Percentiles rank a stretch among this genome's conserved stretches.
These are phyloP conservation scores for Cynara cardunculus DNA, from an alignment of 129 eudicot genomes.

Conservation along the genomic window DNA sequence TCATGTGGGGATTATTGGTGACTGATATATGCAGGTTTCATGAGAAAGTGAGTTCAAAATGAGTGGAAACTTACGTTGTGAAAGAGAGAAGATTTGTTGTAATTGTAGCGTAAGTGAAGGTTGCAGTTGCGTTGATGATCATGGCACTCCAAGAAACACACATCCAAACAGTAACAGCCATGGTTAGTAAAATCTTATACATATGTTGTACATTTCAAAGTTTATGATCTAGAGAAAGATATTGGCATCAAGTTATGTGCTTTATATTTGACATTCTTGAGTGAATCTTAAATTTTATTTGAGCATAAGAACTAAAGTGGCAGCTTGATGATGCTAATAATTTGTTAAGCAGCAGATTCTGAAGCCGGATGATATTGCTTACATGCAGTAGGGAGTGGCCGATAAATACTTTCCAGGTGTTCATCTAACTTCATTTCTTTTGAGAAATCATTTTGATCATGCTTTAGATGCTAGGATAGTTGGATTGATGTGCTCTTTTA, in stretches of 20 bases:
- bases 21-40: not conserved
- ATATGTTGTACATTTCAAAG: not conserved
- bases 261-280: not conserved
- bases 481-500: not conserved
- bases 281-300: not conserved
- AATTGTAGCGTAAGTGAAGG: too few relatives aligned
- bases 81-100: too few relatives aligned
- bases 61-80: not conserved
- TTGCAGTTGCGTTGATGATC: constrained; percentile 3
- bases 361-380: not conserved
- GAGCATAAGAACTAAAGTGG: not conserved
- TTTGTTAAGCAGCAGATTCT: not conserved
- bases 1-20: constrained; percentile 98
- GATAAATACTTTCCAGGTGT: not conserved
- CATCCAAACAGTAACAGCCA: not conserved
- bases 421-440: not conserved
- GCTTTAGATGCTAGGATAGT: not conserved
- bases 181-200: not conserved
- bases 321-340: not conserved
- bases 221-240: not conserved
- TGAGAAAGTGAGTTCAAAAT: not conserved
- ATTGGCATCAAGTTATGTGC: not conserved
- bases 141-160: constrained; percentile 1
- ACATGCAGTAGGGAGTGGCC: not conserved
- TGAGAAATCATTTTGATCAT: not conserved